These are phyloP conservation scores for Leucosporidium scottii DNA, from an alignment of 768 basidiomycete genomes.

Conservation along the genomic window DNA sequence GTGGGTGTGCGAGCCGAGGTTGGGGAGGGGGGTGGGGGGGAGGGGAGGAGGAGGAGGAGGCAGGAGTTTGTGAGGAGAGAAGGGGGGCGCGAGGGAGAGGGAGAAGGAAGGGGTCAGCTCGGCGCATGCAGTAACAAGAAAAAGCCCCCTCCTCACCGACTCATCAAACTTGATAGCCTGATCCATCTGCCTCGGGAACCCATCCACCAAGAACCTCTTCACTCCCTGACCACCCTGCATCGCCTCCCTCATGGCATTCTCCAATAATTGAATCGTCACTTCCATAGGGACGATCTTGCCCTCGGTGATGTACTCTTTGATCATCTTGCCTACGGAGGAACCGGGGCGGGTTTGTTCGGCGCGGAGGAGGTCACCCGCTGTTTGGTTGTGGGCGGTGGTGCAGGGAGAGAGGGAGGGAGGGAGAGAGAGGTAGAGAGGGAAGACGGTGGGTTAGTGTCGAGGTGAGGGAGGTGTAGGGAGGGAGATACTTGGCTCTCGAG, in stretches of 20 bases:
- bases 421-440: too few relatives aligned
- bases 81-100: not conserved
- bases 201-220: constrained; percentile 81
- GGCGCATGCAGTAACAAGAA: not conserved
- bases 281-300: constrained; percentile 94
- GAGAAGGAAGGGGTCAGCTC: not conserved
- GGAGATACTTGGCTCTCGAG: not conserved
- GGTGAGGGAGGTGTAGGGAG: constrained; percentile 4
- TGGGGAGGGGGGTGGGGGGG: not conserved
- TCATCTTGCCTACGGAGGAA: constrained; percentile 64
- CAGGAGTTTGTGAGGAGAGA: too few relatives aligned
- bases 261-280: constrained; percentile 88
- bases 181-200: constrained; percentile 98
- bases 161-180: constrained; percentile 88
- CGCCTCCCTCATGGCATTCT: constrained; percentile 74
- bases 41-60: too few relatives aligned
- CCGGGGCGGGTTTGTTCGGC: constrained; percentile 70
- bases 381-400: not conserved
- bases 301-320: constrained; percentile 78
- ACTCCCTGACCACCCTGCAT: constrained; percentile 60
- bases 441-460: not conserved
- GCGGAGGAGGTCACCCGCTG: constrained; percentile 95
- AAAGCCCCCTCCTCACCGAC: constrained; percentile 49
- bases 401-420: constrained; percentile 1
- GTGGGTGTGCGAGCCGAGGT: not conserved